Base-by-base conservation (phyloP, 805 yeast genomes). In the Saccharomyces paradoxus region DNA sequence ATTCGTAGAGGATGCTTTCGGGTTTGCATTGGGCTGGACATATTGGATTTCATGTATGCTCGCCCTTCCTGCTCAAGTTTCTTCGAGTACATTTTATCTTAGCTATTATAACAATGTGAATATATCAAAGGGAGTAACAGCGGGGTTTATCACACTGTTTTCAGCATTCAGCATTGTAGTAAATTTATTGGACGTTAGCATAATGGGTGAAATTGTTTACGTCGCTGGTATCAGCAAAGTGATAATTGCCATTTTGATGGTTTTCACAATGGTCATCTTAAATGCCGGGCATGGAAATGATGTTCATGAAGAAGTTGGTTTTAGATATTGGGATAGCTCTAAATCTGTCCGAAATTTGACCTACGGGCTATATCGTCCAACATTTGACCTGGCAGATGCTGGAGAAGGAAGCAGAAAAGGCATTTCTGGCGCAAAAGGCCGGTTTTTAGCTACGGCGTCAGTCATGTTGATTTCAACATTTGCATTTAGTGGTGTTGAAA, bases 401-500 rank as follows among this genome's bases (percentile, higher is more conserved):
- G 89, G 91, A 0, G 72, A 70, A 13, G 81, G 84, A 0, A 71
- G 83, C 0, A 44, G 55, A 9, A 67, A 69, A 17, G 92, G 92
- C 0, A 81, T 83, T 31, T 80, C 79, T 5, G 89, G 91, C 2
- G 66, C 74, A 29, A 63, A 68, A 50, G 94, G 92, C 0, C 66
- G 87, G 47, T 76, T 87, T 51, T 70, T 84, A 49, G 81, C 87
- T 6, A 67, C 86, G 8, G 54, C 84, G 37, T 78, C 82, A 1
- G 88, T 89, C 1, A 71, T 83, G 8, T 70, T 82, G 49, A 81
- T 83, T 22, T 83, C 90, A 0, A 76, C 89, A 0, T 88, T 84
- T 67, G 86, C 95, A 0, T 88, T 84, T 63, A 81, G 86, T 50
- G 96, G 96, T 0, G 86, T 90, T 1, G 96, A 88, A 60, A 82